phyloP scores from a whole-genome alignment of 78 protist genomes.

The Cyanophora paradoxa region DNA sequence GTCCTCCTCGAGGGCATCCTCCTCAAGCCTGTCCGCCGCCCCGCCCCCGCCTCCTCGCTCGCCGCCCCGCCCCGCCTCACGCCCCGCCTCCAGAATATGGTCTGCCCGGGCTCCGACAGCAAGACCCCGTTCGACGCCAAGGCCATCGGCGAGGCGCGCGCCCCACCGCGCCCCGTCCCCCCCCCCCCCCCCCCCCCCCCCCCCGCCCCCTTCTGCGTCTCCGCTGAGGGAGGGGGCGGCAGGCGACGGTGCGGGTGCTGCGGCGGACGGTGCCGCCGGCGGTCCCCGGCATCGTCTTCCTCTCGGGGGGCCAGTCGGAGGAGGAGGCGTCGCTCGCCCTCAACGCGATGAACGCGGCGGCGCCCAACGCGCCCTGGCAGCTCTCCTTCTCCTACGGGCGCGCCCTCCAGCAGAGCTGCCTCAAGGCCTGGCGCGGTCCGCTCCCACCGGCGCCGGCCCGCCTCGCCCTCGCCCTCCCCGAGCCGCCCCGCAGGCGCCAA shows the following conservation, averaged over 20 bases:
- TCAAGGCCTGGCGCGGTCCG: conserved; percentile 1
- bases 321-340: conserved; percentile 74
- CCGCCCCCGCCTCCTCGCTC: background rate
- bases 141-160: background rate
- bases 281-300: conserved; percentile 81
- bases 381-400: conserved; percentile 86
- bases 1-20: conserved; percentile 61
- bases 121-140: background rate
- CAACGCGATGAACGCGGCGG: conserved; percentile 71
- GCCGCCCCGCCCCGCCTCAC: background rate
- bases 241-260: conserved; percentile 65
- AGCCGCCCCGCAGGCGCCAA: too few relatives aligned
- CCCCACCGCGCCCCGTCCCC: background rate
- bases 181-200: background rate
- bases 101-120: conserved; percentile 56
- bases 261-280: conserved; percentile 84
- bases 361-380: conserved; percentile 68
- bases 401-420: conserved; percentile 65
- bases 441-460: too few relatives aligned
- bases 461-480: too few relatives aligned
- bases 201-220: background rate
- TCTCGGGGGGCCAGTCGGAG: conserved; percentile 88
- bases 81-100: conserved; percentile 51
- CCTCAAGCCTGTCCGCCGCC: conserved; percentile 56
- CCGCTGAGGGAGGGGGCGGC: conserved; percentile 53